phyloP scores from a whole-genome alignment of 768 basidiomycete species.

The Xanthoconium purpureum region DNA sequence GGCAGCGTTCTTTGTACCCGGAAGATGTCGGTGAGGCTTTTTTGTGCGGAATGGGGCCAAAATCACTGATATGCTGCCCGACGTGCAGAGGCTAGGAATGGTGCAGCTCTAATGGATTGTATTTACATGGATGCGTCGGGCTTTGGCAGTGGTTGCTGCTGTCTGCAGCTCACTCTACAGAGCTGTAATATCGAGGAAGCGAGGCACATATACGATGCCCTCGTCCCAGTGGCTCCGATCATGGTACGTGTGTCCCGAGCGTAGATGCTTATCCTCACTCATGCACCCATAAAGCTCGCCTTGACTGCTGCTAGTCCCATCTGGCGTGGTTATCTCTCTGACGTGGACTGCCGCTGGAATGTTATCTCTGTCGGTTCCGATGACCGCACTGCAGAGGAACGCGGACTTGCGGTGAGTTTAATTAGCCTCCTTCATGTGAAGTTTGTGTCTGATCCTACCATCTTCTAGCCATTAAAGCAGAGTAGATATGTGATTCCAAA shows the following conservation, averaged over 20 bases:
- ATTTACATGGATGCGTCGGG: slow-evolving; percentile 99
- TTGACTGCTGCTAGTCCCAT: slow-evolving; percentile 92
- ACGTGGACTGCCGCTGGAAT: slow-evolving; percentile 98
- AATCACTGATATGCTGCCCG: slow-evolving; percentile 1
- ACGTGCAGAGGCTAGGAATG: slow-evolving; percentile 75
- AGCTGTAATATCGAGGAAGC: slow-evolving; percentile 93
- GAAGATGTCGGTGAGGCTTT: slow-evolving; percentile 48
- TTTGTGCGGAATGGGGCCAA: not conserved
- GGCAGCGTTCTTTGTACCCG: slow-evolving; percentile 67
- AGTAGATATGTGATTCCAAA: slow-evolving; percentile 84
- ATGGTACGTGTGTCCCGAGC: slow-evolving; percentile 53
- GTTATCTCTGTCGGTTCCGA: slow-evolving; percentile 99
- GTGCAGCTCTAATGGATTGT: slow-evolving; percentile 85
- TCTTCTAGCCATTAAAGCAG: slow-evolving; percentile 67
- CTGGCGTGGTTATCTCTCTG: slow-evolving; percentile 91
- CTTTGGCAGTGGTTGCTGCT: slow-evolving; percentile 99
- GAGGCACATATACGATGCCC: slow-evolving; percentile 90
- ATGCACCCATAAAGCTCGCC: slow-evolving; percentile 60
- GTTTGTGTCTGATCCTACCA: not conserved
- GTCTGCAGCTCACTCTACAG: slow-evolving; percentile 96
- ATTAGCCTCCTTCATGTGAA: slow-evolving; percentile 7
- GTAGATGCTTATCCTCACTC: not conserved
- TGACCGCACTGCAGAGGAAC: slow-evolving; percentile 93
- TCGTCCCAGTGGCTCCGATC: slow-evolving; percentile 92
- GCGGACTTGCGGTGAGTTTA: slow-evolving; percentile 68